Percentiles rank a stretch among this genome's conserved stretches.
phyloP scores from a whole-genome alignment of 2,329 filamentous ascomycete species.

The Aureobasidium sp. region DNA sequence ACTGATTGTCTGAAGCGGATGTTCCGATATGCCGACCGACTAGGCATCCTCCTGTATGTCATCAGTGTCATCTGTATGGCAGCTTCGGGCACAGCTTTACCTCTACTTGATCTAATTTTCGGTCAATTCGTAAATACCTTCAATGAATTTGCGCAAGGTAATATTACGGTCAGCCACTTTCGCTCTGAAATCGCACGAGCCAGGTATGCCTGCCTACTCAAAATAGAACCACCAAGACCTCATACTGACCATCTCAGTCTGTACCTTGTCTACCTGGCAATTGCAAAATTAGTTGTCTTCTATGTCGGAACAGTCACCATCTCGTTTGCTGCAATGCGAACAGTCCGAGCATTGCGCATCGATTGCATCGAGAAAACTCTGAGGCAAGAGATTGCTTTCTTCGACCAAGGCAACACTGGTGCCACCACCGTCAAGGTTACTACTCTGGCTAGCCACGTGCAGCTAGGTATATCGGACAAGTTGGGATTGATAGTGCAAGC shows the following conservation, averaged over 20 bases:
- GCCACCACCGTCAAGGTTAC: conserved; percentile 56
- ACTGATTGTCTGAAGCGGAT: not conserved
- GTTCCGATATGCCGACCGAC: not conserved
- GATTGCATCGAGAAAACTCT: conserved; percentile 52
- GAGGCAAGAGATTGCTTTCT: conserved; percentile 53
- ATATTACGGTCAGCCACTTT: conserved; percentile 47
- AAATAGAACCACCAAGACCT: conserved; percentile 13
- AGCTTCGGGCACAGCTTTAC: conserved; percentile 17
- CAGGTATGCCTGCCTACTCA: conserved; percentile 65
- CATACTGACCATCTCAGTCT: conserved; percentile 43
- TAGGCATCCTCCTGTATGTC: not conserved
- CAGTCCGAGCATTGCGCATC: conserved; percentile 54
- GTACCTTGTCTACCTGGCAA: conserved; percentile 52
- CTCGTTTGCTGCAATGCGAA: conserved; percentile 53
- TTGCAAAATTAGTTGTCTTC: conserved; percentile 53
- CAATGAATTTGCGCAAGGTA: conserved; percentile 49
- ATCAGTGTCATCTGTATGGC: not conserved
- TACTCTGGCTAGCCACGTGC: conserved; percentile 56
- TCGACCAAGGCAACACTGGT: conserved; percentile 53
- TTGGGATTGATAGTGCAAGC: conserved; percentile 56
- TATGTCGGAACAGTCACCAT: conserved; percentile 57
- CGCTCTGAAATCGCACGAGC: conserved; percentile 60
- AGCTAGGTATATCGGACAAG: conserved; percentile 61
- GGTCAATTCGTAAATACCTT: conserved; percentile 67
- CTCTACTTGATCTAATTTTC: conserved; percentile 50